Percentiles rank a stretch among this genome's conserved stretches.
These are phyloP conservation scores for Phaeophleospora eucalypticola DNA, from an alignment of 2,329 filamentous ascomycete genomes.

Conservation along the genomic window DNA sequence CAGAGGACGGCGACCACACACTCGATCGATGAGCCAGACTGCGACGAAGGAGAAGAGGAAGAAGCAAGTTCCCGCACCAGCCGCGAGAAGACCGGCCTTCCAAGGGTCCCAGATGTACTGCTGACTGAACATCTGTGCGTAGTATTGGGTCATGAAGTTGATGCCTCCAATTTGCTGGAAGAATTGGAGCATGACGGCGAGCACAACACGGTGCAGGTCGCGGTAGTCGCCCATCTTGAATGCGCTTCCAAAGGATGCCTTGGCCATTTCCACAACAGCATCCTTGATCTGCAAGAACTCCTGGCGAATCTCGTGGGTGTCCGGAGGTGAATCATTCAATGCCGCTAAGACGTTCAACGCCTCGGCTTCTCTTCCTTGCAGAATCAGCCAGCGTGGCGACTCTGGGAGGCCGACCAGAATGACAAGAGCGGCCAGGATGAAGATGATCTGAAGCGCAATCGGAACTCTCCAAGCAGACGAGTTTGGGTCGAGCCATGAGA, in stretches of 20 bases:
- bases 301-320: slow-evolving; percentile 42
- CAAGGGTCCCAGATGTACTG: slow-evolving; percentile 20
- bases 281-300: slow-evolving; percentile 53
- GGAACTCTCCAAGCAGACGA: slow-evolving; percentile 32
- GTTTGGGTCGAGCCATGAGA: slow-evolving; percentile 28
- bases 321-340: slow-evolving; percentile 44
- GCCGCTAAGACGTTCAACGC: slow-evolving; percentile 46
- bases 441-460: slow-evolving; percentile 31
- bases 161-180: slow-evolving; percentile 35
- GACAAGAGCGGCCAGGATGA: slow-evolving; percentile 23
- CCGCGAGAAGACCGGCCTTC: slow-evolving; percentile 31
- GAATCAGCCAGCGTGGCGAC: slow-evolving; percentile 46
- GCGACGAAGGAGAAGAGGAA: slow-evolving; percentile 49
- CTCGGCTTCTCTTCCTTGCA: slow-evolving; percentile 53
- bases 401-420: slow-evolving; percentile 29
- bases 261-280: slow-evolving; percentile 45
- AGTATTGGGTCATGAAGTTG: slow-evolving; percentile 41
- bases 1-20: slow-evolving; percentile 31
- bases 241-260: slow-evolving; percentile 29
- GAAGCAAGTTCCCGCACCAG: slow-evolving; percentile 41
- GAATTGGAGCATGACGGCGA: slow-evolving; percentile 35
- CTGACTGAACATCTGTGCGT: slow-evolving; percentile 15
- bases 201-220: slow-evolving; percentile 32
- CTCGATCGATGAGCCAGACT: slow-evolving; percentile 40
- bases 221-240: slow-evolving; percentile 32